These are phyloP conservation scores for Striga hermonthica DNA, from an alignment of 305 asterid genomes.

Conservation along the genomic window DNA sequence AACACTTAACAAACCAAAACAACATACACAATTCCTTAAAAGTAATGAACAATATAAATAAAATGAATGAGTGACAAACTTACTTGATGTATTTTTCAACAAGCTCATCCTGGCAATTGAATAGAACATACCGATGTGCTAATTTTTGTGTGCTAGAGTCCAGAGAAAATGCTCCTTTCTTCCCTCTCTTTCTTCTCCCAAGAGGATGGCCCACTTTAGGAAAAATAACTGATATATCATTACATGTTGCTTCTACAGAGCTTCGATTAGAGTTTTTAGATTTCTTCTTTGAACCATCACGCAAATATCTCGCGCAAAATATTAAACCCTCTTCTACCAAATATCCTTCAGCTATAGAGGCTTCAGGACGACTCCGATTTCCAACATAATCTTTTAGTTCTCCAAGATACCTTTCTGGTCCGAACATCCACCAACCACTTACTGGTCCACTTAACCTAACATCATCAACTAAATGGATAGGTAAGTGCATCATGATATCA, in stretches of 20 bases:
- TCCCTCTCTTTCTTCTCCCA: background rate
- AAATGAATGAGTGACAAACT: background rate
- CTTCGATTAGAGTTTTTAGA: background rate
- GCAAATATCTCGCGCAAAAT: conserved; percentile 15
- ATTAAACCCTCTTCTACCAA: conserved; percentile 4
- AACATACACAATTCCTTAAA: background rate
- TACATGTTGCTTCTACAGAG: background rate
- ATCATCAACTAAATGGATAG: conserved; percentile 4
- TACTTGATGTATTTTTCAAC: conserved; percentile 1
- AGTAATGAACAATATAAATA: no score
- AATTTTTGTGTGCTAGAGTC: background rate
- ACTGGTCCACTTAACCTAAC: conserved; percentile 2
- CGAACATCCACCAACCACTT: conserved; percentile 16
- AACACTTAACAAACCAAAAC: background rate
- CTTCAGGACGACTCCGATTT: conserved; percentile 1
- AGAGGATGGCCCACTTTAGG: conserved; percentile 18
- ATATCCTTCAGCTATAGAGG: conserved; percentile 4
- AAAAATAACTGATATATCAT: background rate
- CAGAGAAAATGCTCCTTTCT: conserved; percentile 4
- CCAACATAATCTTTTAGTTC: conserved; percentile 1
- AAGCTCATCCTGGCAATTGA: conserved; percentile 11
- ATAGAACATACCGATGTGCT: conserved; percentile 14
- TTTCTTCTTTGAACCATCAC: background rate
- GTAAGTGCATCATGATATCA: background rate
- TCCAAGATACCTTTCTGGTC: conserved; percentile 10